These are phyloP conservation scores for Botrytis squamosa DNA, from an alignment of 2,329 filamentous ascomycete species.

Conservation along the genomic window DNA sequence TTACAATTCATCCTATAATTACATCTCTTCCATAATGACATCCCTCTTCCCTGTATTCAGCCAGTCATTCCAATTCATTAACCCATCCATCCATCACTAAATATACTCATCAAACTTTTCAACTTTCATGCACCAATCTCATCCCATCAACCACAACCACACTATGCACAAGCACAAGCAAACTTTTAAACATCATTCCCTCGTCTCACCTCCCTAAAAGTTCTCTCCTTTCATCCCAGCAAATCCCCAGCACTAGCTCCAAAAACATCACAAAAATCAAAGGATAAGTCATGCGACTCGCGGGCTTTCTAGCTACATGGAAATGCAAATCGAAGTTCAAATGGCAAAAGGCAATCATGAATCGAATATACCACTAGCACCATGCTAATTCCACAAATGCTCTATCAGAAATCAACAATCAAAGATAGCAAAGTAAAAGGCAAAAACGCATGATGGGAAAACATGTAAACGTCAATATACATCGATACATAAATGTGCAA, in stretches of 20 bases:
- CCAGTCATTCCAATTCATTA: neutral
- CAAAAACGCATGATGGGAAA: neutral
- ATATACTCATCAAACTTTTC: neutral
- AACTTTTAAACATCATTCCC: neutral
- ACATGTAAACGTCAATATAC: neutral
- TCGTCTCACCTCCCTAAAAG: neutral
- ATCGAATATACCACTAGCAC: neutral
- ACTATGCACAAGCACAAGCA: neutral
- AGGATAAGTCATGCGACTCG: neutral
- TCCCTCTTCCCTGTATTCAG: no score
- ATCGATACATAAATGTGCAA: conserved; percentile 17
- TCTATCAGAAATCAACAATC: neutral
- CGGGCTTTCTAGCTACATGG: neutral
- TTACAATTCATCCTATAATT: neutral
- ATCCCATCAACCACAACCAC: neutral
- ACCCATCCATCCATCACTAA: neutral
- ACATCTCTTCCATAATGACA: neutral
- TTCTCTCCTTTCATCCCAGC: neutral
- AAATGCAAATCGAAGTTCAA: neutral
- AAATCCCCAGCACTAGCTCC: neutral
- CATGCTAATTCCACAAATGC: neutral
- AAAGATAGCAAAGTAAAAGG: neutral
- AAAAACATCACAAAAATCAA: neutral
- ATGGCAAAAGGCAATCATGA: neutral
- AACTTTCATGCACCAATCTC: neutral